These are phyloP conservation scores for Clarireedia paspali DNA, from an alignment of 2,329 filamentous ascomycete species.

Conservation along the genomic window DNA sequence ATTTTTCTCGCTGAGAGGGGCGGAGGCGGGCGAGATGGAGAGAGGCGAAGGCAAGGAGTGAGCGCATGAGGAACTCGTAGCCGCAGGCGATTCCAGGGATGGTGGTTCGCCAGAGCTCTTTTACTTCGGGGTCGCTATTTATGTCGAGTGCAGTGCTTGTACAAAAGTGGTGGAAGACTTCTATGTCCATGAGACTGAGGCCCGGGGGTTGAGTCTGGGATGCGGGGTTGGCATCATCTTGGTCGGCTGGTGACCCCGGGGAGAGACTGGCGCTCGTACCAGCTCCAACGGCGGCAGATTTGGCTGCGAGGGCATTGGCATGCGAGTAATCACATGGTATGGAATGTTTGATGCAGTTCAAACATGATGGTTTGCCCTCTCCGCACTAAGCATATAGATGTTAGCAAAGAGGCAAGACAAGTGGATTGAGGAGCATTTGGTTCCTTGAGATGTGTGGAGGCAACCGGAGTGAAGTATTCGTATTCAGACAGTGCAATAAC, in stretches of 20 bases:
- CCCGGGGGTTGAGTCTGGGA: not conserved
- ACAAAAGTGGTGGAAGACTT: conserved; percentile 43
- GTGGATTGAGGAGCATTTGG: too few relatives aligned
- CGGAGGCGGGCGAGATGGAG: conserved; percentile 37
- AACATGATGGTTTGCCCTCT: conserved; percentile 10
- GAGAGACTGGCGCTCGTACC: not conserved
- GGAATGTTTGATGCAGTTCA: conserved; percentile 12
- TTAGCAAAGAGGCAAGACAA: conserved; percentile 4
- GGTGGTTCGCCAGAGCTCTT: conserved; percentile 37
- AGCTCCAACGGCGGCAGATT: too few relatives aligned
- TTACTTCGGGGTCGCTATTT: conserved; percentile 32
- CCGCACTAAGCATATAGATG: conserved; percentile 9
- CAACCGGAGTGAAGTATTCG: not conserved
- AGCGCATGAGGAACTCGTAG: conserved; percentile 38
- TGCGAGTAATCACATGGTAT: conserved; percentile 5
- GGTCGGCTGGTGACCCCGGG: not conserved
- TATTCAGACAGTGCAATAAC: too few relatives aligned
- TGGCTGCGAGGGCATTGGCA: not conserved
- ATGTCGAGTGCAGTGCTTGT: conserved; percentile 39
- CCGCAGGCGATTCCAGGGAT: conserved; percentile 36
- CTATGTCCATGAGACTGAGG: conserved; percentile 31
- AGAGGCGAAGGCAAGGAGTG: conserved; percentile 38
- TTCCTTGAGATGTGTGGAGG: too few relatives aligned
- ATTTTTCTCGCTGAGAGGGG: conserved; percentile 29
- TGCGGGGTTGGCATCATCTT: not conserved